Evolutionary conservation across 2,329 filamentous ascomycete genomes (phyloP), one percentile per base, ranked within the genome.

Genomic region (Cladosporium cucumerinum): DNA sequence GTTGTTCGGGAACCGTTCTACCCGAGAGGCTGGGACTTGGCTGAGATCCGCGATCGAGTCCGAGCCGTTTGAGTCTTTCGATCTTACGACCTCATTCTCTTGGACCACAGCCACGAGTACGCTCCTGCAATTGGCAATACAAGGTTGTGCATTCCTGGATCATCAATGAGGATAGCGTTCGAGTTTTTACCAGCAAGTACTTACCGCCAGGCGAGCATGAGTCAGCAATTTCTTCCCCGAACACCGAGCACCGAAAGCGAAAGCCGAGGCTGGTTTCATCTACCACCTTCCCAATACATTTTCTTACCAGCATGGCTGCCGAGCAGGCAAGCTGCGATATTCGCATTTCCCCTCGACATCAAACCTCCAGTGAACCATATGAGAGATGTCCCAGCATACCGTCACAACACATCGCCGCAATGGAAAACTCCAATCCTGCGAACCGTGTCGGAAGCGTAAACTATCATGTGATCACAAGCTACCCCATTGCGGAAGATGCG

Each of bases 391-490:
- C 23, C 26, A 58, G 55, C 32, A 43, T 18, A 58, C 39, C 8
- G 21, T 39, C 55, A 39, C 55, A n/a, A 46, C 12, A 18, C 32
- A 58, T 25, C 69, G 70, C 1, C 69, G 70, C 5, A 72, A 72
- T 65, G 70, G 70, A 46, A 69, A 67, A 48, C 60, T 71, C 5
- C 70, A 71, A 61, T 66, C 66, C 51, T 70, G 70, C 52, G 69
- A 71, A 64, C 69, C 68, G 18, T 72, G 70, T 55, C 65, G 70
- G 23, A 66, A 66, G 21, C 63, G 69, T 18, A 72, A 72, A 64
- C 63, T 72, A 25, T 67, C 67, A n/a, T 72, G 70, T 61, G 70
- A 72, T 57, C 70, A 72, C 62, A 63, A 64, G 25, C 34, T 68
- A 18, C 70, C 70, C 21, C 61, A 59, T 10, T 72, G 70, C 60